phyloP scores from a whole-genome alignment of 768 basidiomycete genomes.

The Agaricus bisporus region DNA sequence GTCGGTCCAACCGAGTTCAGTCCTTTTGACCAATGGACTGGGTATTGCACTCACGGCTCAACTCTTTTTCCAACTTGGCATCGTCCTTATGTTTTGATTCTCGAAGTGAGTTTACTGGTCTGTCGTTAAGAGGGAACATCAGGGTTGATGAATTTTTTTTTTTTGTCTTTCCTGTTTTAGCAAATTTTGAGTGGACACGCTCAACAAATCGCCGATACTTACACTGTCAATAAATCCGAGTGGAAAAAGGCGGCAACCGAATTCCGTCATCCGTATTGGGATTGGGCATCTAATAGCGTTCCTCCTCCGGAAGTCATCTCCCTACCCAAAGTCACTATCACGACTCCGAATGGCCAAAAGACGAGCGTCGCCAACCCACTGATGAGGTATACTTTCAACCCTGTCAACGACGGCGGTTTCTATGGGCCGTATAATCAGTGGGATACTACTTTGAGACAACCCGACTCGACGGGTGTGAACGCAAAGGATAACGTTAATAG shows the following conservation, averaged over 20 bases:
- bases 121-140: background rate
- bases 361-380: constrained; percentile 26
- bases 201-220: constrained; percentile 32
- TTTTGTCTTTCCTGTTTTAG: constrained; percentile 18
- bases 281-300: constrained; percentile 37
- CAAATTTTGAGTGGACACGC: constrained; percentile 41
- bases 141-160: background rate
- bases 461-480: constrained; percentile 15
- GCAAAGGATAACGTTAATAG: constrained; percentile 26
- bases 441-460: constrained; percentile 30
- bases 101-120: constrained; percentile 32
- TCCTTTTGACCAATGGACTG: constrained; percentile 27
- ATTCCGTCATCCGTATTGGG: constrained; percentile 43
- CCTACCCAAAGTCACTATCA: constrained; percentile 20
- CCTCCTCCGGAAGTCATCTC: constrained; percentile 34
- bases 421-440: constrained; percentile 22
- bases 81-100: constrained; percentile 43
- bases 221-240: constrained; percentile 21
- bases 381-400: constrained; percentile 26
- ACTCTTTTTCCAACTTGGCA: constrained; percentile 54
- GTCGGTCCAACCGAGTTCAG: constrained; percentile 12
- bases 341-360: constrained; percentile 19
- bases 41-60: constrained; percentile 52
- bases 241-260: constrained; percentile 28
- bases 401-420: constrained; percentile 22